Evolutionary conservation across 139 green algal genomes (phyloP), one percentile per base, ranked within the genome.

Genomic region (Chlamydomonas schloesseri): DNA sequence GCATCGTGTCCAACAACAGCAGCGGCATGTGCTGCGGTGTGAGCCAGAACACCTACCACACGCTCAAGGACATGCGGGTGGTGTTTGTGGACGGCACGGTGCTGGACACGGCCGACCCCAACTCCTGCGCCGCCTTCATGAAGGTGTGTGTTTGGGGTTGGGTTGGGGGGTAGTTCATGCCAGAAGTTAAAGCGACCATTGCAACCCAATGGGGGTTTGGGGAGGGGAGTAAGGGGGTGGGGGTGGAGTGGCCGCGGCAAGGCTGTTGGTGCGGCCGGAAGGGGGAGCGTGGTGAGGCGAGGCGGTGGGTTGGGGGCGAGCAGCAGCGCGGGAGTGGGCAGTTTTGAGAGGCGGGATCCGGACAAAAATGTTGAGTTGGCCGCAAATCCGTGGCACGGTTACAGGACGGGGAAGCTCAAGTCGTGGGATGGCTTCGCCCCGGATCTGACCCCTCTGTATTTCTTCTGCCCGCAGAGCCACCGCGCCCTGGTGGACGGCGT

Each of bases 1-100:
- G 97, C 71, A 98, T 99, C 83, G 96, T 99, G n/a, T 82, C 91
- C 75, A 99, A 99, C 96, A 99, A 99, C 95, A 98, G 94, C 64
- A 97, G 92, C 34, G 97, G 97, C 80, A 99, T 99, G 97, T 99
- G 97, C 95, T 99, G 97, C 89, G 97, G 97, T 64, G 97, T 99
- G 42, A 94, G 88, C 80, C 95, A 98, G 87, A 98, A 98, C 93
- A 98, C 96, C 1, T 99, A 98, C 92, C 95, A 99, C 93, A 98
- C 96, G 18, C 93, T 99, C 24, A 97, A 97, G 88, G 97, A 99
- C 95, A 96, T 99, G 93, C 92, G 96, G 33, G 90, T 99, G 65
- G 96, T 99, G 53, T 96, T 99, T 71, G 91, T 93, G 57, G 97
- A 99, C 85, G 97, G 97, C 81, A 98, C 96, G 0, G 94, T 99